Evolutionary conservation across 2,329 filamentous ascomycete genomes (phyloP), one percentile per base, ranked within the genome.

Genomic region (Akanthomyces lecanii): DNA sequence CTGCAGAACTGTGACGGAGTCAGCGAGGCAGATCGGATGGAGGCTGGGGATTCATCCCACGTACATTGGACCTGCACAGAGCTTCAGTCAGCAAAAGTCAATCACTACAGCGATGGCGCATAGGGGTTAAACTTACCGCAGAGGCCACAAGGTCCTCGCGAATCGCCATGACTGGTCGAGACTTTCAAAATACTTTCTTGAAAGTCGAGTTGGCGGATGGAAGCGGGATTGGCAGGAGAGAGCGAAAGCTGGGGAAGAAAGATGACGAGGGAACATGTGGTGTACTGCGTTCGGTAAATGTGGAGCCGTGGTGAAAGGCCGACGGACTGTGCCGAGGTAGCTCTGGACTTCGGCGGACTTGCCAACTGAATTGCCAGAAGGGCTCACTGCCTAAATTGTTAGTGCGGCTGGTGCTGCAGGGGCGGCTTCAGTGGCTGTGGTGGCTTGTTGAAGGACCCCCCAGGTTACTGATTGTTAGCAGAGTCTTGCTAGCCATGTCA

Each of bases 141-240:
- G 92, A 96, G 69, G 87, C 82, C 71, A 97, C 86, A 67, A 97
- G 82, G 75, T 98, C 94, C 86, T 98, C 94, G 74, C 95, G 92
- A 81, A 97, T 92, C 81, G 93, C 88, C 82, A 87, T 94, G 77
- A 75, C 70, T 64, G 3, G 53, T 40, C 47, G 30, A 14, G 4
- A 30, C 38, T 54, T 16, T 47, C 61, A 63, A n/a, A 42, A 12
- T 10, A 8, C 7, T 40, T 11, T 28, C 28, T 58, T 54, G 40
- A 53, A 62, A 52, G 30, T 28, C 47, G 40, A 53, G 45, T 7
- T 42, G 45, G 33, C 36, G 33, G 36, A 52, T 21, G 21, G 58
- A 63, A 66, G 63, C 51, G 64, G 61, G 60, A 40, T 58, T 62
- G 61, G 58, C 23, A 42, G 40, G 11, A 42, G 44, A 48, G 21